phyloP scores from a whole-genome alignment of 345 rosid genomes.

The Citropsis articulata region DNA sequence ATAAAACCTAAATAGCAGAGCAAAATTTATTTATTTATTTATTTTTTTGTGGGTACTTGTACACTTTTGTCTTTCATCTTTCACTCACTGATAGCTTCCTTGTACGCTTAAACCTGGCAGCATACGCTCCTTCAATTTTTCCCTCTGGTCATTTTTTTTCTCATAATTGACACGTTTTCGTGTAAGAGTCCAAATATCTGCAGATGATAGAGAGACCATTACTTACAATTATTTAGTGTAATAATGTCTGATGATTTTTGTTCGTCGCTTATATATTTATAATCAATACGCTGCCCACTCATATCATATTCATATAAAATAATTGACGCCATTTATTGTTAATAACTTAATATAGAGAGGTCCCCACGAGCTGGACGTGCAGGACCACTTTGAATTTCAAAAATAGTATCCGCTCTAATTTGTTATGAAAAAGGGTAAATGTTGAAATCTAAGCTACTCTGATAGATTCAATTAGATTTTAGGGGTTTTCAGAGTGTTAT shows the following conservation, averaged over 20 bases:
- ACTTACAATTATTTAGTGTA: background rate
- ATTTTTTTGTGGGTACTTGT: no score
- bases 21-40: no score
- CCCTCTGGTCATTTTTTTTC: background rate
- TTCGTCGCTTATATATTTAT: background rate
- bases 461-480: constrained; percentile 22
- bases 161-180: background rate
- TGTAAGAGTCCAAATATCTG: background rate
- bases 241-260: background rate
- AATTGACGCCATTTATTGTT: background rate
- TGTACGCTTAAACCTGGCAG: no score
- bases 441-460: no score
- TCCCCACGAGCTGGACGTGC: constrained; percentile 1
- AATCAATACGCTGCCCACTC: background rate
- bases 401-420: background rate
- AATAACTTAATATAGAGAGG: background rate
- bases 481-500: background rate
- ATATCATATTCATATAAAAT: background rate
- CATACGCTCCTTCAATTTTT: background rate
- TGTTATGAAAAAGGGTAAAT: background rate
- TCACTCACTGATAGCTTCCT: no score
- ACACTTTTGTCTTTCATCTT: no score
- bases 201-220: background rate
- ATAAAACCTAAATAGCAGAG: no score
- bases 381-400: constrained; percentile 43